Conservation (phyloP, 257 asterid species). For the Solanum pennellii region DNA sequence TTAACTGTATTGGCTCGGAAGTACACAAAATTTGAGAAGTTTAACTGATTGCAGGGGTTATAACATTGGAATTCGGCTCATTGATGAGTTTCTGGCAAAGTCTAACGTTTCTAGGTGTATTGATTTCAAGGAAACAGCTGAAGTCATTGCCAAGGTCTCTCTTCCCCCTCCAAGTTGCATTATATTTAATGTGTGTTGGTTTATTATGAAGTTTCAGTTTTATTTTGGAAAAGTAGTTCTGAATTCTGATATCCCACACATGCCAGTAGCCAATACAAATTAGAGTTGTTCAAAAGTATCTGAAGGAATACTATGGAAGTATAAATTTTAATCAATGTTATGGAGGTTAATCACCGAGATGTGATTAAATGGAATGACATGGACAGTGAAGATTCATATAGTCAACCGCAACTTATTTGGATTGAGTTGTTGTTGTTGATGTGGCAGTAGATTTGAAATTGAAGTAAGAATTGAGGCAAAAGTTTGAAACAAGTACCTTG, state of each 20-base stretch:
- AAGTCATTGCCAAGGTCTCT: constrained; percentile 84
- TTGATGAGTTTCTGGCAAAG: constrained; percentile 90
- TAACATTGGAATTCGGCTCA: constrained; percentile 72
- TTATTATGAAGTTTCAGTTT: neutral
- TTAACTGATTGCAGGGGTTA: constrained; percentile 58
- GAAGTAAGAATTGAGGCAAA: neutral
- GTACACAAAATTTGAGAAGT: neutral
- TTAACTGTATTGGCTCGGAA: neutral
- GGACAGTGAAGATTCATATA: neutral
- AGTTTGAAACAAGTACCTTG: neutral
- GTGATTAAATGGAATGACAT: neutral
- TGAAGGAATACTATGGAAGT: neutral
- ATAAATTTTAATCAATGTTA: neutral
- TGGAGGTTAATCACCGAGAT: neutral
- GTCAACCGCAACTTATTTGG: neutral
- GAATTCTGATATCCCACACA: neutral
- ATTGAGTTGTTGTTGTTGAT: neutral
- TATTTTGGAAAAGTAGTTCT: neutral
- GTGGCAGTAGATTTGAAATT: neutral
- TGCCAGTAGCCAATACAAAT: neutral
- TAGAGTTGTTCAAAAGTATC: neutral
- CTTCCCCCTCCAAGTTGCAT: neutral
- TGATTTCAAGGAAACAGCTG: constrained; percentile 96
- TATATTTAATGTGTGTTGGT: neutral
- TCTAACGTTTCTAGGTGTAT: constrained; percentile 83